Evolutionary conservation across 1,139 yeast genomes (phyloP).

Genomic region (Saccharomyces hybrid): DNA sequence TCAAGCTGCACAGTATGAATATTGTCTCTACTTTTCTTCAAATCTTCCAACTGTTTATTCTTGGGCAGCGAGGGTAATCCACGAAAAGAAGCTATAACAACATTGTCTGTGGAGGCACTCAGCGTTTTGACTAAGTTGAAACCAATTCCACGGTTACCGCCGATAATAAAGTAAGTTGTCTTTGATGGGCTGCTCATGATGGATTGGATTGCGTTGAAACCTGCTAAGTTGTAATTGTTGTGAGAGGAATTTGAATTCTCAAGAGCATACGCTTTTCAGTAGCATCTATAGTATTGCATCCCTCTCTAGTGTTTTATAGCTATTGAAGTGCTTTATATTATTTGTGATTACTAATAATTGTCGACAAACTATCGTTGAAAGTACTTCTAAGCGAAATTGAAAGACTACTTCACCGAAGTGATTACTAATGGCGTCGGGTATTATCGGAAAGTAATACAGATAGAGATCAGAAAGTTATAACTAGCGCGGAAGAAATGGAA

Average conservation of each 20-base stretch:
- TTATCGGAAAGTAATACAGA: no score
- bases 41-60: background rate
- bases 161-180: background rate
- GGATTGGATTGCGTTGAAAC: background rate
- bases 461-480: no score
- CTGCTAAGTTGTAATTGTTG: background rate
- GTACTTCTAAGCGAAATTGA: no score
- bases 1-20: background rate
- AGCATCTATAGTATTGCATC: background rate
- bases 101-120: background rate
- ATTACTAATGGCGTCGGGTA: no score
- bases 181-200: background rate
- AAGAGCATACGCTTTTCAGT: background rate
- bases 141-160: background rate
- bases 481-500: no score
- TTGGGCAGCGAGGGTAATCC: background rate
- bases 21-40: background rate
- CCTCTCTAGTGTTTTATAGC: background rate
- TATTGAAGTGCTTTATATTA: no score
- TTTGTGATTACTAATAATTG: no score
- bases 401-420: no score
- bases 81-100: background rate
- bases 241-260: background rate
- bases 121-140: background rate
- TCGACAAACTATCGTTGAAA: no score